Evolutionary conservation across 768 basidiomycete species (phyloP), one percentile per base, ranked within the genome.

Genomic region (Leucogyrophana mollusca): DNA sequence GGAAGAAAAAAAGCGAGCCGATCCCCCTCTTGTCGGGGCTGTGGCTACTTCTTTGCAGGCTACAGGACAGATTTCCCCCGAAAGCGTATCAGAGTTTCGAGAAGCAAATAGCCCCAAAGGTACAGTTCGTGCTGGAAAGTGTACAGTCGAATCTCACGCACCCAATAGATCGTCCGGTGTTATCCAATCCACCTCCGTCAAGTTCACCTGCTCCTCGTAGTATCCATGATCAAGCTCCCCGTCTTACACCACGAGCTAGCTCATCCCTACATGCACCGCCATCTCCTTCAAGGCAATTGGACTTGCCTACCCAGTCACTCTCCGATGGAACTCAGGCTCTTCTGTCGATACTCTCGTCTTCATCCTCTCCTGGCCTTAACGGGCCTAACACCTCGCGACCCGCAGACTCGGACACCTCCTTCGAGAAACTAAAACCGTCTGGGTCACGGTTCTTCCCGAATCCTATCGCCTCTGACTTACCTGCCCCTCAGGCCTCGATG

Each of bases 1-100:
- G 55, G 82, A 87, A 50, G 71, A 74, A 47, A 75, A 73, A 59
- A 72, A 67, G 46, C 72, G 67, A 44, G 49, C 56, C 4, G 68
- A 67, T 25, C 54, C 53, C 13, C 52, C 54, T 17, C 34, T 33
- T 17, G 34, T 43, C 36, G 27, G 27, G 27, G 7, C n/a, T n/a
- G n/a, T 7, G 27, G 6, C 24, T 7, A 8, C 23, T 11, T 13
- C 44, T 43, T 42, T n/a, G 20, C 23, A 24, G 11, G 27, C 39
- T 9, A 42, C 38, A 20, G 44, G 27, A 5, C 18, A 20, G 18
- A 22, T 18, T 43, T 35, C 43, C 34, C 17, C 43, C 23, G 59
- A 64, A 20, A 54, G 42, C 34, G 2, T 36, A n/a, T 52, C 53
- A 18, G 4, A 37, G 17, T 14, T 35, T 49, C 34, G n/a, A 38